Percentiles rank a stretch among this genome's conserved stretches.
Evolutionary conservation across 306 rosid genomes (phyloP).

Genomic region (Luffa aegyptiaca): DNA sequence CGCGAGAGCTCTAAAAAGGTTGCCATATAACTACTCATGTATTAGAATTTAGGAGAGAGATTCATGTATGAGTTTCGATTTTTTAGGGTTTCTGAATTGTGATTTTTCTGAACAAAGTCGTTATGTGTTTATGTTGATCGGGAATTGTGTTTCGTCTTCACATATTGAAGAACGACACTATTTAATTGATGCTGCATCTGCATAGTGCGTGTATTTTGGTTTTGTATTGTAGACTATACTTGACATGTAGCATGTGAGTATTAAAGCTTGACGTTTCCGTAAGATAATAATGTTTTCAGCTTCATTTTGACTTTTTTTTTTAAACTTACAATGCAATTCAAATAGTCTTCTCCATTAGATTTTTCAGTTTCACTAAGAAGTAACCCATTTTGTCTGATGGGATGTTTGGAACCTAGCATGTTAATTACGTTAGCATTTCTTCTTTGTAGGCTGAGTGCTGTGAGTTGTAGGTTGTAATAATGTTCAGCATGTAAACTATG

Average conservation of each 20-base stretch:
- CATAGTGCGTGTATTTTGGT: background rate
- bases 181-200: background rate
- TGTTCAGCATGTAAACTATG: too few relatives aligned
- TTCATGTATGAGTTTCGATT: background rate
- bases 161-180: background rate
- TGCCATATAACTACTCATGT: background rate
- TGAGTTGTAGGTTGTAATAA: too few relatives aligned
- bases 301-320: background rate
- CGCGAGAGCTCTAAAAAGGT: background rate
- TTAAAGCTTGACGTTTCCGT: background rate
- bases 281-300: background rate
- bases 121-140: background rate
- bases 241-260: background rate
- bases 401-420: background rate
- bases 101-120: background rate
- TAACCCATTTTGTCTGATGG: background rate
- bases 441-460: too few relatives aligned
- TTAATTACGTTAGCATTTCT: background rate
- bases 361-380: background rate
- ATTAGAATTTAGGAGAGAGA: background rate
- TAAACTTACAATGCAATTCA: background rate
- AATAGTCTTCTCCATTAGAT: background rate
- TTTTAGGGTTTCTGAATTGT: conserved; percentile 6
- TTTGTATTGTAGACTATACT: background rate
- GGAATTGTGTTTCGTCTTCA: background rate